These are phyloP conservation scores for Lentinula lateritia DNA, from an alignment of 768 basidiomycete species.

Conservation along the genomic window DNA sequence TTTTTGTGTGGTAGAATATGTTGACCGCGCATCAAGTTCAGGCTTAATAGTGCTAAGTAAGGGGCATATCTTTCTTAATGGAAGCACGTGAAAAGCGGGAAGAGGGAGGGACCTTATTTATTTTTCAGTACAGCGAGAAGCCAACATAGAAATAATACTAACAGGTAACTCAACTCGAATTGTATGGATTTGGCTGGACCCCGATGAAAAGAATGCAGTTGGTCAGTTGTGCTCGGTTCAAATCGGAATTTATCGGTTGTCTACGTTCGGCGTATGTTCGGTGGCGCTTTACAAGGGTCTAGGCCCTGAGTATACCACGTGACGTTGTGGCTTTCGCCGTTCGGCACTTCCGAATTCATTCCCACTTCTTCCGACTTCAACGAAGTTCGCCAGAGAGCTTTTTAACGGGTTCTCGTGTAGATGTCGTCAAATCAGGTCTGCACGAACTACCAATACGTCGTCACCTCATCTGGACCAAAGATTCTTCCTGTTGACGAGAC, in stretches of 20 bases:
- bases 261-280: not conserved
- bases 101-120: not conserved
- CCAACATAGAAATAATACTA: no score
- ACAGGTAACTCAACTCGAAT: not conserved
- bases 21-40: not conserved
- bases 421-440: conserved; percentile 68
- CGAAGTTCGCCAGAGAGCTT: not conserved
- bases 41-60: not conserved
- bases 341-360: not conserved
- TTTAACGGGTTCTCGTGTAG: conserved; percentile 8
- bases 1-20: not conserved
- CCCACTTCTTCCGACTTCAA: not conserved
- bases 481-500: conserved; percentile 66
- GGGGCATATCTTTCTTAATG: not conserved
- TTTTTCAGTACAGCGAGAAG: not conserved
- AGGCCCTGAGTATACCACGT: not conserved
- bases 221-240: no score
- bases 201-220: no score
- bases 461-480: conserved; percentile 60
- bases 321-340: not conserved
- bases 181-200: not conserved
- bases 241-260: no score
- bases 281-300: not conserved
- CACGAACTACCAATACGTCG: conserved; percentile 72
- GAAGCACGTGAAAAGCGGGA: not conserved